Conservation (phyloP, 1,284 basidiomycete genomes). For the Leccinum variabile region DNA sequence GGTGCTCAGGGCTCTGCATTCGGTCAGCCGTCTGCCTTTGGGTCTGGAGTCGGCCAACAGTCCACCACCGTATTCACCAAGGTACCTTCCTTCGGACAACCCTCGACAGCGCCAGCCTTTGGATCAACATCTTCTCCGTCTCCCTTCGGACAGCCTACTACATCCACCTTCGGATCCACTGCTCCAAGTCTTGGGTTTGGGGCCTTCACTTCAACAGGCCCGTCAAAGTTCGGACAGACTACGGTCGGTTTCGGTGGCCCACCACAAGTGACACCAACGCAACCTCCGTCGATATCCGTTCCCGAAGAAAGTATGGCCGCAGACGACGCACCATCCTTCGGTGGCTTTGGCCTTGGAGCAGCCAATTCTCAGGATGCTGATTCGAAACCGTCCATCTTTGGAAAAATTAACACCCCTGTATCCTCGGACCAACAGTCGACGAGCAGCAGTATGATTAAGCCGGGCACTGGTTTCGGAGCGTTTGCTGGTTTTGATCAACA, state of each 20-base stretch:
- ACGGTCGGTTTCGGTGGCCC: constrained; percentile 26
- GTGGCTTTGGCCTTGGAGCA: constrained; percentile 40
- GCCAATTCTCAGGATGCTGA: constrained; percentile 27
- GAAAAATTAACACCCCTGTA: constrained; percentile 20
- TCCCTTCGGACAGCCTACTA: constrained; percentile 20
- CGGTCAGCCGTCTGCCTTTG: constrained; percentile 21
- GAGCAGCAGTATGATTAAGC: constrained; percentile 34
- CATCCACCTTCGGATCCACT: constrained; percentile 27
- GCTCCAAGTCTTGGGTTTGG: constrained; percentile 31
- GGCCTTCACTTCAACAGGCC: constrained; percentile 31
- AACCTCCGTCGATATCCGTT: constrained; percentile 14
- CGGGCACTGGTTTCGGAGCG: constrained; percentile 43
- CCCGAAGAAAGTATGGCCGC: constrained; percentile 42
- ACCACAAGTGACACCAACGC: constrained; percentile 12
- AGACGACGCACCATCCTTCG: constrained; percentile 37
- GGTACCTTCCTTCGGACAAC: constrained; percentile 33
- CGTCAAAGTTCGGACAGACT: constrained; percentile 38
- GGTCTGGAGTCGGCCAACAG: constrained; percentile 21
- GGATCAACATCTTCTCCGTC: constrained; percentile 16
- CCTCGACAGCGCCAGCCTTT: constrained; percentile 17
- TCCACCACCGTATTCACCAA: constrained; percentile 25
- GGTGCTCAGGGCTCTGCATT: constrained; percentile 16
- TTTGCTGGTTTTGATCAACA: constrained; percentile 35
- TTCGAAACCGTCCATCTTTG: constrained; percentile 38
- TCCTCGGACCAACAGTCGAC: constrained; percentile 16